phyloP scores from a whole-genome alignment of 2,329 filamentous ascomycete genomes.

The Pseudovirgaria hyperparasitica region DNA sequence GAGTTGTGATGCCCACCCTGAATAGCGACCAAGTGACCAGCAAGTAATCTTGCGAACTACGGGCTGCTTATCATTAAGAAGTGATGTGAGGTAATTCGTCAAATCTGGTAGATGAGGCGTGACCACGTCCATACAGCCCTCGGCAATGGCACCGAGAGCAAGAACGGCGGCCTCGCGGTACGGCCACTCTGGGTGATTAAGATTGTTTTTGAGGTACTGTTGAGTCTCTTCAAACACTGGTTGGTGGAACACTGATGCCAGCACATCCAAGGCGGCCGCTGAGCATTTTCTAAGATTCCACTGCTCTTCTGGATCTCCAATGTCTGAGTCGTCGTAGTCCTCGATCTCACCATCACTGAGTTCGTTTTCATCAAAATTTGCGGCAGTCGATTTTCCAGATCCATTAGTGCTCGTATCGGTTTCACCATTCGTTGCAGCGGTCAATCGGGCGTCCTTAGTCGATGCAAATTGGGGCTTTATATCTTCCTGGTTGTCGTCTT shows the following conservation, averaged over 20 bases:
- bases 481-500: conserved; percentile 81
- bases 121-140: conserved; percentile 84
- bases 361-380: conserved; percentile 50
- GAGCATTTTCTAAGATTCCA: conserved; percentile 98
- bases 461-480: conserved; percentile 89
- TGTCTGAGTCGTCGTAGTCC: conserved; percentile 57
- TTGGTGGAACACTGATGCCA: conserved; percentile 78
- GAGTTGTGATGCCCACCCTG: conserved; percentile 76
- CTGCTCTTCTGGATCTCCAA: conserved; percentile 69
- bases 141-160: conserved; percentile 84
- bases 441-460: conserved; percentile 45
- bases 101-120: conserved; percentile 82
- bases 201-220: conserved; percentile 81
- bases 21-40: conserved; percentile 92
- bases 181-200: conserved; percentile 81
- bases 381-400: conserved; percentile 29
- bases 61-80: conserved; percentile 74
- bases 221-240: conserved; percentile 85
- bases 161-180: conserved; percentile 89
- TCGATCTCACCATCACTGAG: conserved; percentile 82
- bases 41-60: conserved; percentile 95
- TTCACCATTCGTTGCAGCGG: conserved; percentile 34
- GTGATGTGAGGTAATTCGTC: conserved; percentile 76
- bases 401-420: conserved; percentile 32
- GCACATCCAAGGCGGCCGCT: conserved; percentile 85